phyloP scores from a whole-genome alignment of 2,329 filamentous ascomycete genomes.

The Grosmannia serpens region DNA sequence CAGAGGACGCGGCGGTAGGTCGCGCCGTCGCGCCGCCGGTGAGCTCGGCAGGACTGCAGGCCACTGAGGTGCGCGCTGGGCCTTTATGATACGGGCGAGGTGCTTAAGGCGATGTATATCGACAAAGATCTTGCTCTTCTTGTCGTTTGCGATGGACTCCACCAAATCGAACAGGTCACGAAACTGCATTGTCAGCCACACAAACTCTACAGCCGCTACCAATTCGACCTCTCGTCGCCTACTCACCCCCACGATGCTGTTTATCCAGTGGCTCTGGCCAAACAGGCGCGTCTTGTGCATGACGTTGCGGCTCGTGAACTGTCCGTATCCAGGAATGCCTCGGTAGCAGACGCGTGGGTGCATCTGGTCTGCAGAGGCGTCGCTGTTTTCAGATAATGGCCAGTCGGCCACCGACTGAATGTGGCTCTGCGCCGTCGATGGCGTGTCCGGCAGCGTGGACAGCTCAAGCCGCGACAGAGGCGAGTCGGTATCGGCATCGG shows the following conservation, averaged over 20 bases:
- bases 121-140: slow-evolving; percentile 20
- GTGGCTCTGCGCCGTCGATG: not conserved
- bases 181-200: slow-evolving; percentile 1
- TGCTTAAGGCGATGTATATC: slow-evolving; percentile 38
- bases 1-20: slow-evolving; percentile 26
- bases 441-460: not conserved
- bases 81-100: slow-evolving; percentile 40
- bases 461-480: not conserved
- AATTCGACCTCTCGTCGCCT: slow-evolving; percentile 15
- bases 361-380: not conserved
- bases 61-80: slow-evolving; percentile 19
- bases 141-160: slow-evolving; percentile 20
- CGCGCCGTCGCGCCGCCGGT: slow-evolving; percentile 22
- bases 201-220: not conserved
- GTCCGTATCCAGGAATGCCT: not conserved
- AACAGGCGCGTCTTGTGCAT: slow-evolving; percentile 40
- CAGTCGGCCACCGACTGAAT: not conserved
- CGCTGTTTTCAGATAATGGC: not conserved
- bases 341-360: not conserved
- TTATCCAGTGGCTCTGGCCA: slow-evolving; percentile 47
- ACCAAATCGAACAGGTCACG: slow-evolving; percentile 7
- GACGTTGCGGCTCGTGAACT: slow-evolving; percentile 9
- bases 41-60: not conserved
- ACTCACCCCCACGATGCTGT: slow-evolving; percentile 3
- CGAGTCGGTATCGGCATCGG: not conserved